phyloP scores from a whole-genome alignment of 805 yeast genomes.

The Wickerhamiella domercqiae region DNA sequence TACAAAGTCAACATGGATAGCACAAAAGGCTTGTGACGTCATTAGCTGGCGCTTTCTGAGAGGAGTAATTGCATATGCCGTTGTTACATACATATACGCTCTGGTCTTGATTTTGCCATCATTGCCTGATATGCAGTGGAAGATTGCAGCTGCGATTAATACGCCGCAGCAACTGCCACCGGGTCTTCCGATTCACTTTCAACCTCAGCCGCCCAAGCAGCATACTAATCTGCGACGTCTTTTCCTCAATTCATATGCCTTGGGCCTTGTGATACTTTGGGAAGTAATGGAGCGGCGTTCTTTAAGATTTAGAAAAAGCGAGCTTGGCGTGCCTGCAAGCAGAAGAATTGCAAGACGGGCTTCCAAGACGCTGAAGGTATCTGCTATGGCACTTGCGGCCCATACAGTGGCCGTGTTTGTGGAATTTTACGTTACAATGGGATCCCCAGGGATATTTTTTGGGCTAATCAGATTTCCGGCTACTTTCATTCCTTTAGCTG shows the following conservation, averaged over 20 bases:
- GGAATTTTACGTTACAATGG: neutral
- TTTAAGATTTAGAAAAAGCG: neutral
- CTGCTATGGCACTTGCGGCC: neutral
- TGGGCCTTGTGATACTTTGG: neutral
- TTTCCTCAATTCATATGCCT: neutral
- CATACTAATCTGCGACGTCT: neutral
- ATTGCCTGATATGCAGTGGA: neutral
- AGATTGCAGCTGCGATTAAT: neutral
- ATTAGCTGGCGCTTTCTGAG: neutral
- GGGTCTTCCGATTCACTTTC: conserved; percentile 3
- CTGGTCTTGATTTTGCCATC: neutral
- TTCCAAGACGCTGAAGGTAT: neutral
- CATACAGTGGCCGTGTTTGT: neutral
- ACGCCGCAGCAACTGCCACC: conserved; percentile 2
- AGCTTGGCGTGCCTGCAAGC: neutral
- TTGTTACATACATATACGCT: conserved; percentile 3
- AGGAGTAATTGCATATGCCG: neutral
- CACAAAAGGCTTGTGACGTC: neutral
- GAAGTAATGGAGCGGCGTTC: neutral
- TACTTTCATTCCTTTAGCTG: conserved; percentile 7
- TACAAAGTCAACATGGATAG: neutral
- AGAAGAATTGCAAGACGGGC: neutral
- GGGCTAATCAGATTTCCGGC: conserved; percentile 2
- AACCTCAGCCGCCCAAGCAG: neutral
- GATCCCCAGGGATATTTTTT: conserved; percentile 5